Evolutionary conservation across 2,329 filamentous ascomycete species (phyloP), one percentile per base, ranked within the genome.

Genomic region (Cladosporium halotolerans): DNA sequence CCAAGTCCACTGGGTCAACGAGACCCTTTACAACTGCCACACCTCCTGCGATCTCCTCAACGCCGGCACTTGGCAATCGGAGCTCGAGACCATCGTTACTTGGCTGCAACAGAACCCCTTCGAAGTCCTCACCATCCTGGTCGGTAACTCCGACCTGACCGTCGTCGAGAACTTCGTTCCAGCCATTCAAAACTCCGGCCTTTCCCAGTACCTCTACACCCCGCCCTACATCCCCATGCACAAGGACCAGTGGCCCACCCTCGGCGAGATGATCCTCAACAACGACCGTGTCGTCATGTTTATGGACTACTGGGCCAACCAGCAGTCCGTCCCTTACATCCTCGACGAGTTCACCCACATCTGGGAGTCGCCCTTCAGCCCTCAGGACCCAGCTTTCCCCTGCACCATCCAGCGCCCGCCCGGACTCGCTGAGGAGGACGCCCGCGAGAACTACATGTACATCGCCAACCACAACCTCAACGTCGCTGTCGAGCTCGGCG

Each of bases 381-480:
- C 82, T 0, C 81, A 77, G 0, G 70, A 84, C 62, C 72, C 82
- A 3, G 68, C 69, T 0, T 95, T 96, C 67, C 89, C 90, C 0
- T 96, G 91, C 72, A 83, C 75, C 0, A 77, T 84, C 36, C 82
- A 96, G 66, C 84, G 91, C 0, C 90, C 91, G 0, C 88, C 88
- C 0, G 73, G 80, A 41, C 73, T 95, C 54, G 64, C 67, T 0
- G 70, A 77, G 2, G 76, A 80, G 7, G 78, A 80, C 2, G 67
- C 69, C 13, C 66, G 66, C 0, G 73, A 75, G 54, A 75, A 84
- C 31, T 79, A 84, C 41, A 77, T 95, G 70, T 95, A 91, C 67
- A 78, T 96, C 65, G 80, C 86, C 63, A 96, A 96, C 71, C 91
- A 96, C 74, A 96, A 96, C 67, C 78, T 96, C 55, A 96, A 96